Base-by-base conservation (phyloP, 805 yeast species). In the Yamadazyma takamatsuzukensis region DNA sequence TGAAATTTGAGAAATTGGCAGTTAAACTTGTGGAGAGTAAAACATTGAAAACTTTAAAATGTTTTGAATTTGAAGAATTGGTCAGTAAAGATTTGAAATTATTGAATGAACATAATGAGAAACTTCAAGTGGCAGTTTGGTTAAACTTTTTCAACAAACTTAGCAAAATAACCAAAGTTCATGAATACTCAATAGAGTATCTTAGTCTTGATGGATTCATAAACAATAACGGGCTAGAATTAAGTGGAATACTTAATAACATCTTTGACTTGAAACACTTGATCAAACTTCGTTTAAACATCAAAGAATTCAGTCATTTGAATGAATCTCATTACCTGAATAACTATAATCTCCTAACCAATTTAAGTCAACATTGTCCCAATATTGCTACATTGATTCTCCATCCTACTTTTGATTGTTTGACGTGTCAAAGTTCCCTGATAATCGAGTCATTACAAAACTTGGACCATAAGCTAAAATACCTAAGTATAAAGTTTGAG, bases 201-300 rank as follows among this genome's bases (percentile, higher is more conserved):
- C 35, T 54, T 10, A 46, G 41, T 3, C 32, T 56, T 2, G 59
- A 55, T 27, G 61, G 61, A 6, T 45, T 37, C 25, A 34, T 55
- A 10, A 42, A 43, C 4, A 36, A 39, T 16, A 23, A 34, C 2
- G 56, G 53, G 2, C 19, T 15, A 3, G 27, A 4, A 5, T 9
- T 49, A 3, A 37, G 39, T 5, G 15, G 19, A 1, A 10, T 43
- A 9, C 16, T 56, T 6, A 18, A 26, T 15, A 29, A 19, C 9
- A 36, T 44, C 0, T 33, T 52, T 3, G 47, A 47, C 6, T 44
- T 54, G 15, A 21, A 14, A 4, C 26, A 18, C 4, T 32, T 55
- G 19, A 26, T 11, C 6, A 30, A 35, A 6, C 40, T 55, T 6
- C 42, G 38, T 25, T 32, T 51, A 5, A 29, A 40, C 8, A 28